These are phyloP conservation scores for Ogataea paraovalis DNA, from an alignment of 805 yeast species.

Conservation along the genomic window DNA sequence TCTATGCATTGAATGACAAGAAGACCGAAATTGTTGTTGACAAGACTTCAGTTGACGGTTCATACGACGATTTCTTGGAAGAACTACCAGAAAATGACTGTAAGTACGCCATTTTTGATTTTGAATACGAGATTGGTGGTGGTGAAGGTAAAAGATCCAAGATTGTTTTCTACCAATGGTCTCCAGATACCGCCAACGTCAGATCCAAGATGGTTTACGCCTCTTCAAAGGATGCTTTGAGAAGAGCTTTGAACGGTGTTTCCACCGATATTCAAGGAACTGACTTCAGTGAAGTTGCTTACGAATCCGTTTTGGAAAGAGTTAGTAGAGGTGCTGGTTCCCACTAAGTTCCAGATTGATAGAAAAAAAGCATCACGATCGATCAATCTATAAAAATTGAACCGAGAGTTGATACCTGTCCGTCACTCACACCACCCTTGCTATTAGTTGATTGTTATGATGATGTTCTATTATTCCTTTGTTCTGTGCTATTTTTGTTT, in stretches of 20 bases:
- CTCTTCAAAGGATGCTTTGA: conserved; percentile 94
- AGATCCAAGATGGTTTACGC: conserved; percentile 98
- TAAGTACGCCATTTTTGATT: conserved; percentile 94
- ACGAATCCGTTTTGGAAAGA: conserved; percentile 85
- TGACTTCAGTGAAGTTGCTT: conserved; percentile 94
- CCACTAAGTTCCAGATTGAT: conserved; percentile 32
- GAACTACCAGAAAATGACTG: conserved; percentile 94
- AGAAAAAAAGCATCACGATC: background rate
- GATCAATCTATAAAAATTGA: too few relatives aligned
- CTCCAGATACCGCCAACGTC: conserved; percentile 96
- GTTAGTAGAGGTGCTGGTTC: conserved; percentile 80
- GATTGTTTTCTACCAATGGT: conserved; percentile 81
- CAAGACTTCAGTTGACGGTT: conserved; percentile 67
- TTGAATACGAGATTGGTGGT: conserved; percentile 84
- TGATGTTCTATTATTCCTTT: too few relatives aligned
- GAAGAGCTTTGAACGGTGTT: conserved; percentile 95
- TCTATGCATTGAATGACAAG: conserved; percentile 74
- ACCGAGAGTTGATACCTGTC: too few relatives aligned
- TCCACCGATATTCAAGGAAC: conserved; percentile 96
- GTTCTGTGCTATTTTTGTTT: too few relatives aligned
- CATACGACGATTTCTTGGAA: conserved; percentile 83
- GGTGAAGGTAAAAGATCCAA: conserved; percentile 89
- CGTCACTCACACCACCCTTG: too few relatives aligned
- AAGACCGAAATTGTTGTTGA: conserved; percentile 90
- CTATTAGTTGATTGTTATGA: too few relatives aligned